Evolutionary conservation across 1,139 yeast species (phyloP).

Genomic region (Yamadazyma sp.): DNA sequence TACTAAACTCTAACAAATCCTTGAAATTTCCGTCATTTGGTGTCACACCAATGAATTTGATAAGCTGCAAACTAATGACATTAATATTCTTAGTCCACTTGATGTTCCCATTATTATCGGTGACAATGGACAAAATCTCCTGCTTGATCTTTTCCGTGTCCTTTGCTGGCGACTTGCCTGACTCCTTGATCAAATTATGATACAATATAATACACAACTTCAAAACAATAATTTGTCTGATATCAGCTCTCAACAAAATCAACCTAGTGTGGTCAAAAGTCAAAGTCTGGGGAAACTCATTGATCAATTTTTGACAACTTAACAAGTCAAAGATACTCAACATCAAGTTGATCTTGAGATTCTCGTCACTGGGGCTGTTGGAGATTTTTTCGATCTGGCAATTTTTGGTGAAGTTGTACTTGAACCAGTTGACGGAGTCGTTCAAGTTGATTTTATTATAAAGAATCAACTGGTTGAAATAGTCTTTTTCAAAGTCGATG

Average conservation of each 20-base stretch:
- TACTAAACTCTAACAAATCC: conserved; percentile 53
- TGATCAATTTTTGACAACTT: conserved; percentile 77
- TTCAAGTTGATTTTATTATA: conserved; percentile 66
- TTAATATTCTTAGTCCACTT: conserved; percentile 88
- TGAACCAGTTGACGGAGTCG: conserved; percentile 73
- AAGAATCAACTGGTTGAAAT: conserved; percentile 68
- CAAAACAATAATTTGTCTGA: conserved; percentile 79
- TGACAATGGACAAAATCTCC: conserved; percentile 76
- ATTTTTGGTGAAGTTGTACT: conserved; percentile 7
- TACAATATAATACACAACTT: conserved; percentile 72
- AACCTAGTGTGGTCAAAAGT: conserved; percentile 87
- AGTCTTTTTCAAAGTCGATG: conserved; percentile 87
- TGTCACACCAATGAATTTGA: conserved; percentile 36
- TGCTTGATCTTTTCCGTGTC: conserved; percentile 40
- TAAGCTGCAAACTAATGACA: conserved; percentile 70
- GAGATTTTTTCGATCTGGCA: conserved; percentile 12
- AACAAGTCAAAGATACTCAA: conserved; percentile 59
- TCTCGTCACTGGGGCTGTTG: conserved; percentile 7
- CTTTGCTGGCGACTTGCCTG: conserved; percentile 27
- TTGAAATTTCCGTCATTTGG: conserved; percentile 23
- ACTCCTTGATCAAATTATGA: conserved; percentile 59
- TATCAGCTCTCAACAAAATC: conserved; percentile 77
- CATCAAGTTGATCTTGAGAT: conserved; percentile 40
- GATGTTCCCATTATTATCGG: conserved; percentile 82
- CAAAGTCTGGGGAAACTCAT: conserved; percentile 80